Evolutionary conservation across 2,329 filamentous ascomycete species (phyloP).

Genomic region (Geosmithia morbida): DNA sequence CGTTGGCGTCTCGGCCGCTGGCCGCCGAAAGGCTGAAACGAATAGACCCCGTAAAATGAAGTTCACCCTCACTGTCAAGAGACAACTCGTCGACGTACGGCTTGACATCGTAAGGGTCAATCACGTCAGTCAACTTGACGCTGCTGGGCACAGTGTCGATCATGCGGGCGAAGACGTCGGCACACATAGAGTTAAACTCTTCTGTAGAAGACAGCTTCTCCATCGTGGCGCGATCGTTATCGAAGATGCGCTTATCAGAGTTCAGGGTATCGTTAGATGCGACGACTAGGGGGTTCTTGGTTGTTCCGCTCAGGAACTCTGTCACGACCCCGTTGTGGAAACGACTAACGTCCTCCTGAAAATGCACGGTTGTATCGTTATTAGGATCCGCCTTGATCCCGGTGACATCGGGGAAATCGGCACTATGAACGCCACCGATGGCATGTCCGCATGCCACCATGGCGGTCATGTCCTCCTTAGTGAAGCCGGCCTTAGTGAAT

Average conservation of each 20-base stretch:
- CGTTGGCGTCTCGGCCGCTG: constrained; percentile 7
- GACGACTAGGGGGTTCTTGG: constrained; percentile 24
- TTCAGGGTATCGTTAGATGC: constrained; percentile 17
- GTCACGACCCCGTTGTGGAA: constrained; percentile 27
- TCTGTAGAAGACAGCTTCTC: constrained; percentile 17
- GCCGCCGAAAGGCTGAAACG: neutral
- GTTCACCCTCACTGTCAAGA: constrained; percentile 9
- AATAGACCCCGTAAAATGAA: constrained; percentile 19
- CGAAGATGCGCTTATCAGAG: constrained; percentile 27
- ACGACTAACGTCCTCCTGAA: constrained; percentile 12
- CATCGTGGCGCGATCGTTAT: constrained; percentile 26
- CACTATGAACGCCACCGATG: constrained; percentile 26
- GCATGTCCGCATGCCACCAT: constrained; percentile 18
- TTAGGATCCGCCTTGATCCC: constrained; percentile 8
- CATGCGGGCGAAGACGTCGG: constrained; percentile 14
- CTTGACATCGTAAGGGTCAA: constrained; percentile 13
- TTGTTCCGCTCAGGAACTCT: constrained; percentile 23
- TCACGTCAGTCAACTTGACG: constrained; percentile 13
- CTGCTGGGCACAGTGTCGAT: constrained; percentile 14
- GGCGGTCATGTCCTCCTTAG: constrained; percentile 16
- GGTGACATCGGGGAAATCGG: constrained; percentile 17
- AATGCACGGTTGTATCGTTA: constrained; percentile 14
- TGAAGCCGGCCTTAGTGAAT: constrained; percentile 14
- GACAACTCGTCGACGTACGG: constrained; percentile 12
- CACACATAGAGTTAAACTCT: constrained; percentile 18